phyloP scores from a whole-genome alignment of 2,329 filamentous ascomycete genomes.

The Cercospora zeina region DNA sequence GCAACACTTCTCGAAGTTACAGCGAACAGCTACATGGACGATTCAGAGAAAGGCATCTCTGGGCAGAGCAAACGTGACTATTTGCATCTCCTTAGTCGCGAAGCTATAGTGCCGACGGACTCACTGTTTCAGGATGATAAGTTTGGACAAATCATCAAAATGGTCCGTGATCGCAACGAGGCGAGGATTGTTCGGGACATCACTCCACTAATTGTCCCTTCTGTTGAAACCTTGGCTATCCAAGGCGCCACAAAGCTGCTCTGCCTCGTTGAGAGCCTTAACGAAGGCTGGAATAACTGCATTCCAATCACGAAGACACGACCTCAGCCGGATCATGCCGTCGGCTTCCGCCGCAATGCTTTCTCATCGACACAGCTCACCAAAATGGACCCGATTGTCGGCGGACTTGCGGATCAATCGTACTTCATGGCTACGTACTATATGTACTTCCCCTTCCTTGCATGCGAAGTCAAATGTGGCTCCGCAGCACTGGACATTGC shows the following conservation, averaged over 20 bases:
- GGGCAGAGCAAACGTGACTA: too few species aligned
- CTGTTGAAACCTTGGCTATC: slow-evolving; percentile 42
- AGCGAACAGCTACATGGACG: too few species aligned
- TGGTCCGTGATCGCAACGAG: slow-evolving; percentile 26
- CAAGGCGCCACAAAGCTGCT: slow-evolving; percentile 38
- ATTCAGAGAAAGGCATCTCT: too few species aligned
- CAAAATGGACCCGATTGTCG: slow-evolving; percentile 33
- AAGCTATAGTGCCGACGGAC: too few species aligned
- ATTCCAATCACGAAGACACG: slow-evolving; percentile 23
- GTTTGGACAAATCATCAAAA: too few species aligned
- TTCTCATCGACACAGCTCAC: slow-evolving; percentile 26
- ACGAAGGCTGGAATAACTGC: slow-evolving; percentile 28
- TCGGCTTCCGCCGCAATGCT: slow-evolving; percentile 24
- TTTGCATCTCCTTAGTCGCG: too few species aligned
- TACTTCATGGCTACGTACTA: slow-evolving; percentile 39
- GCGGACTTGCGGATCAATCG: slow-evolving; percentile 24
- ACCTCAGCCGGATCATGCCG: slow-evolving; percentile 22
- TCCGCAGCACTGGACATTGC: slow-evolving; percentile 27
- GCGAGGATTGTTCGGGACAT: slow-evolving; percentile 46
- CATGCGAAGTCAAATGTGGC: slow-evolving; percentile 32
- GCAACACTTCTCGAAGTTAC: too few species aligned
- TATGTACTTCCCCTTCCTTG: slow-evolving; percentile 34
- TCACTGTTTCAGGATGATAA: too few species aligned
- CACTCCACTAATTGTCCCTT: slow-evolving; percentile 41
- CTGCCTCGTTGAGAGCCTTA: slow-evolving; percentile 31